Evolutionary conservation across 352 stramenopile genomes (phyloP).

Genomic region (Thraustochytrium striatum): DNA sequence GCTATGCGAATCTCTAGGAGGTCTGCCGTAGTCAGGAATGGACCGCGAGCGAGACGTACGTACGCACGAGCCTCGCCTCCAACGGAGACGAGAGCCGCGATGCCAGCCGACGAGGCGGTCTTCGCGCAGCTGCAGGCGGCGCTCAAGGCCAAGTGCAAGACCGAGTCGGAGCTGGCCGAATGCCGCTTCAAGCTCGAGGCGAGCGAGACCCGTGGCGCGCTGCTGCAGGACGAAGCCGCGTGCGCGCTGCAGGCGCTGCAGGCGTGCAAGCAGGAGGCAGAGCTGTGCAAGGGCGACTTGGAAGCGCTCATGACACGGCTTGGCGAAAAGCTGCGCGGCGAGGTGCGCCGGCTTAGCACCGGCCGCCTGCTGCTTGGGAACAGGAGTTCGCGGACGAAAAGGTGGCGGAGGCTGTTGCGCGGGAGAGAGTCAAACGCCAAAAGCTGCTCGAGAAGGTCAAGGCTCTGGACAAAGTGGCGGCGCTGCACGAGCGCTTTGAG

Average conservation of each 20-base stretch:
- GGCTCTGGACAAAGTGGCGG: neutral
- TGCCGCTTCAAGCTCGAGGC: neutral
- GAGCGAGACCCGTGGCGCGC: neutral
- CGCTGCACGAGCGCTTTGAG: neutral
- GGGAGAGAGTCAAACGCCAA: too few relatives aligned
- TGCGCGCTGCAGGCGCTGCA: slow-evolving; percentile 1
- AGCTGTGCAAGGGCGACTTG: neutral
- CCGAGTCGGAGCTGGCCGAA: neutral
- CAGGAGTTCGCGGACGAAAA: neutral
- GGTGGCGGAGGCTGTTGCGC: neutral
- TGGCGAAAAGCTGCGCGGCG: neutral
- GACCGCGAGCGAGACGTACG: too few relatives aligned
- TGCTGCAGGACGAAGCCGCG: neutral
- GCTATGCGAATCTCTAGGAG: too few relatives aligned
- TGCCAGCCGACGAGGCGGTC: neutral
- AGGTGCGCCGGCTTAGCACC: neutral
- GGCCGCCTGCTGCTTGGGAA: slow-evolving; percentile 13
- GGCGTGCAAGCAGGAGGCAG: neutral
- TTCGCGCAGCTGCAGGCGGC: neutral
- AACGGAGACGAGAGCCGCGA: too few relatives aligned
- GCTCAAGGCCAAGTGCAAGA: neutral
- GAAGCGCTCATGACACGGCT: neutral
- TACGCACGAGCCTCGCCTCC: too few relatives aligned
- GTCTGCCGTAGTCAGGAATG: too few relatives aligned
- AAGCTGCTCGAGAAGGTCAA: neutral